Evolutionary conservation across 495 filamentous ascomycete genomes (phyloP).

Genomic region (Penicillium parvum): DNA sequence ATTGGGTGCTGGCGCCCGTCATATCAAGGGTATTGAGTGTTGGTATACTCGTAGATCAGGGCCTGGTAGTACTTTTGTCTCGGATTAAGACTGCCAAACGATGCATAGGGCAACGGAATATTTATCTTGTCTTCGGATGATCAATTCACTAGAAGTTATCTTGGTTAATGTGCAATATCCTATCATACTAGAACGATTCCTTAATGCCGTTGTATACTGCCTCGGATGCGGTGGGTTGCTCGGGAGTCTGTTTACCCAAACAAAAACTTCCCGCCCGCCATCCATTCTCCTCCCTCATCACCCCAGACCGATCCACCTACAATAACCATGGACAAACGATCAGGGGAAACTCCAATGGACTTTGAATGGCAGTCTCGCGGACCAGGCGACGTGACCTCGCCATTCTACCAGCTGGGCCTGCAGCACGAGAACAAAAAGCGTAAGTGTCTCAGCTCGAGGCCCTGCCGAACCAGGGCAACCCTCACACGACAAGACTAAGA

Average conservation of each 20-base stretch:
- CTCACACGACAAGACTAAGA: background rate
- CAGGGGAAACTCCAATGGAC: slow-evolving; percentile 64
- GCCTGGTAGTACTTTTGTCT: too few species aligned
- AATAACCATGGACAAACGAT: slow-evolving; percentile 42
- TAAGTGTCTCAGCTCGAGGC: slow-evolving; percentile 26
- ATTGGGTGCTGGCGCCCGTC: slow-evolving; percentile 22
- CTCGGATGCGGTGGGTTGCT: slow-evolving; percentile 15
- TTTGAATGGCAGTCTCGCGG: slow-evolving; percentile 58
- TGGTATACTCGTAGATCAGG: too few species aligned
- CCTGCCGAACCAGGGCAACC: background rate
- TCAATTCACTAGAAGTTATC: too few species aligned
- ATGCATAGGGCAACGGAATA: too few species aligned
- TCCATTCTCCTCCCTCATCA: slow-evolving; percentile 11
- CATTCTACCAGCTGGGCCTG: slow-evolving; percentile 51
- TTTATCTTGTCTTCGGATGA: too few species aligned
- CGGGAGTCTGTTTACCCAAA: slow-evolving; percentile 29
- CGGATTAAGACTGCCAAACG: too few species aligned
- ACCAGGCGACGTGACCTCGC: slow-evolving; percentile 54
- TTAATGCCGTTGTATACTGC: background rate
- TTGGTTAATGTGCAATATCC: too few species aligned
- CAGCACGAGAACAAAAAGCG: slow-evolving; percentile 49
- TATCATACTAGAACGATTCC: background rate
- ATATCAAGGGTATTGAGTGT: background rate
- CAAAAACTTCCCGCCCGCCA: slow-evolving; percentile 20
- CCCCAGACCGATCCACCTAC: slow-evolving; percentile 8